phyloP scores from a whole-genome alignment of 495 filamentous ascomycete species.

The Penicillium cataractarum region DNA sequence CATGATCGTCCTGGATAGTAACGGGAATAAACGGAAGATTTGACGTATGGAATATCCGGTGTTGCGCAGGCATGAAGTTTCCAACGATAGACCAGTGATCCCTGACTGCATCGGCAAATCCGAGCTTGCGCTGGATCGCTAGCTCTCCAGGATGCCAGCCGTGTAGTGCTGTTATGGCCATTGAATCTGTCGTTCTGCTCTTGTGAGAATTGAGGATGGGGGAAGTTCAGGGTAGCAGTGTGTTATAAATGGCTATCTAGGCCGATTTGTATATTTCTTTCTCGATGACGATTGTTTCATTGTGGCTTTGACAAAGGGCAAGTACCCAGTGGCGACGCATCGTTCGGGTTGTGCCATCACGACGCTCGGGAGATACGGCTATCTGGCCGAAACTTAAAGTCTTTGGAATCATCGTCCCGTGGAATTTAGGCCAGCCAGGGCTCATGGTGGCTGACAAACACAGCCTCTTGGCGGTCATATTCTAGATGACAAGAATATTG shows the following conservation, averaged over 20 bases:
- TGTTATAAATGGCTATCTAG: neutral
- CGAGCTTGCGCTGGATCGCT: slow-evolving; percentile 20
- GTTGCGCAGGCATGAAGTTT: slow-evolving; percentile 21
- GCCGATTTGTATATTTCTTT: neutral
- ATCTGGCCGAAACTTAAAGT: neutral
- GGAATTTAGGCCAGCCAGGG: neutral
- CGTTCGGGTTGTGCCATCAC: neutral
- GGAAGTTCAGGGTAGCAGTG: neutral
- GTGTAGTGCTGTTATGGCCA: slow-evolving; percentile 16
- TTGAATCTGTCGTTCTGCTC: neutral
- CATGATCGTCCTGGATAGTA: slow-evolving; percentile 17
- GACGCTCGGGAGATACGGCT: neutral
- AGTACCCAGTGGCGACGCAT: neutral
- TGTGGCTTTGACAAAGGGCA: neutral
- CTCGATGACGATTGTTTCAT: neutral
- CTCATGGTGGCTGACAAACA: neutral
- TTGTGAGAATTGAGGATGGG: neutral
- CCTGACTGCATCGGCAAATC: slow-evolving; percentile 17
- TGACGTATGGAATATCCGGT: slow-evolving; percentile 23
- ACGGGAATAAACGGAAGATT: slow-evolving; percentile 24
- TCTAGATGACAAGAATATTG: too few relatives aligned
- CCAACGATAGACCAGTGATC: slow-evolving; percentile 14
- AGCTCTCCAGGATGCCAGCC: slow-evolving; percentile 27
- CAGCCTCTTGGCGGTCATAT: neutral
- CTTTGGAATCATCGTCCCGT: neutral